Evolutionary conservation across 2,329 filamentous ascomycete species (phyloP), one percentile per base, ranked within the genome.

Genomic region (Fonsecaea multimorphosa): DNA sequence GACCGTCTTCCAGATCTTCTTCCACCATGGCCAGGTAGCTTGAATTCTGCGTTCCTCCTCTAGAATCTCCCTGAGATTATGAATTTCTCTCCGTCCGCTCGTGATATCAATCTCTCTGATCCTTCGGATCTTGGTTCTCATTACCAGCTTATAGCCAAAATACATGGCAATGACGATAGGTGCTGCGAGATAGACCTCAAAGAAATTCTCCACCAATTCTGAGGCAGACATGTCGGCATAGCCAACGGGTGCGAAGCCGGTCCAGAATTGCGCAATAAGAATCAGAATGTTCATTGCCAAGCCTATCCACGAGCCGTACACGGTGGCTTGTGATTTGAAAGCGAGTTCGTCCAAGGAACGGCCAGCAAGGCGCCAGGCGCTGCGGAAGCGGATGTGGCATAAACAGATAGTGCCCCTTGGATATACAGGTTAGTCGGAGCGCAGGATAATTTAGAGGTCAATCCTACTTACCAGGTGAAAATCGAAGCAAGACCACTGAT

Each of bases 41-140:
- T 84, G 83, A 79, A 97, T 92, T 58, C 90, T 89, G 46, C 84
- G 80, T 81, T 97, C 94, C 76, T 96, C 90, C 38, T 89, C 89
- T 58, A 96, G 82, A 57, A 98, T 79, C 67, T 91, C 87, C 29
- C 88, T 86, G 51, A 97, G 80, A 76, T 97, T 93, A 14, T 38
- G 29, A 65, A 97, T 85, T 74, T 97, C 92, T 32, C 93, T 84
- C 27, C 93, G 86, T 2, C 94, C 94, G 0, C 92, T 96, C 65
- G 89, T 86, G 70, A 97, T 80, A 77, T 97, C 93, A 87, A 97
- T 96, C 68, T 96, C 89, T 56, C 84, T 82, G 36, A 85, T 79
- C n/a, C 84, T 83, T 52, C 96, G 84, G 64, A 92, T 83, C 1
- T 82, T 80, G 1, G 93, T 96, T 65, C 83, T 83, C 75, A 86